Percentiles rank a stretch among this genome's conserved stretches.
Conservation (phyloP, 2,329 filamentous ascomycete species). For the Sclerotinia subarctica region DNA sequence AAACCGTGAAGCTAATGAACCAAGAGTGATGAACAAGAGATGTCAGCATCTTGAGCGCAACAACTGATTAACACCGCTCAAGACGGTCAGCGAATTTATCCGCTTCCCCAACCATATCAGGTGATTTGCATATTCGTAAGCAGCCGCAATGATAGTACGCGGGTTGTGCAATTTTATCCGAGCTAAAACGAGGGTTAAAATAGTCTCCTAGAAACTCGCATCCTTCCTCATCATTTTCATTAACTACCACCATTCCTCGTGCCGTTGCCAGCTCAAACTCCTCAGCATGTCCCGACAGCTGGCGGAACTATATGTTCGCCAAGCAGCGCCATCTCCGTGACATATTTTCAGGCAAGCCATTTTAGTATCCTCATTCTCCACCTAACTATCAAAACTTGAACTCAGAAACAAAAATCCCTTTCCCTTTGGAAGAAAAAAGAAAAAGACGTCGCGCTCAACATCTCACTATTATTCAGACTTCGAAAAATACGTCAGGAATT, state of each 20-base stretch:
- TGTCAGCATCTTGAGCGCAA: too few relatives aligned
- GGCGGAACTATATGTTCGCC: neutral
- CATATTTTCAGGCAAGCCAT: neutral
- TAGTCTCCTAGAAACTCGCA: too few relatives aligned
- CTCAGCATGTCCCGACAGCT: neutral
- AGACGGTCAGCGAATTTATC: neutral
- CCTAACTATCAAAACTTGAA: too few relatives aligned
- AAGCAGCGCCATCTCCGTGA: neutral
- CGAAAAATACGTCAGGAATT: too few relatives aligned
- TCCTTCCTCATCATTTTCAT: neutral
- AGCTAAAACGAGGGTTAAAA: neutral
- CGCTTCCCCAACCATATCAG: neutral
- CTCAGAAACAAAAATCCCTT: too few relatives aligned
- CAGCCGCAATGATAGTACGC: neutral
- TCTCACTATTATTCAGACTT: too few relatives aligned
- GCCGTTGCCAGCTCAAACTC: neutral
- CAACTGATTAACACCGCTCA: too few relatives aligned
- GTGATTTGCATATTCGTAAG: neutral
- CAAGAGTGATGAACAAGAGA: too few relatives aligned
- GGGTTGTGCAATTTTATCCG: neutral
- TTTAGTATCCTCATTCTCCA: too few relatives aligned
- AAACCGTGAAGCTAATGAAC: too few relatives aligned
- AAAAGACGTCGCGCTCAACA: too few relatives aligned
- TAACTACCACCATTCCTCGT: neutral
- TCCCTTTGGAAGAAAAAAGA: too few relatives aligned